phyloP scores from a whole-genome alignment of 2,329 filamentous ascomycete species.

The Botrytis tulipae region DNA sequence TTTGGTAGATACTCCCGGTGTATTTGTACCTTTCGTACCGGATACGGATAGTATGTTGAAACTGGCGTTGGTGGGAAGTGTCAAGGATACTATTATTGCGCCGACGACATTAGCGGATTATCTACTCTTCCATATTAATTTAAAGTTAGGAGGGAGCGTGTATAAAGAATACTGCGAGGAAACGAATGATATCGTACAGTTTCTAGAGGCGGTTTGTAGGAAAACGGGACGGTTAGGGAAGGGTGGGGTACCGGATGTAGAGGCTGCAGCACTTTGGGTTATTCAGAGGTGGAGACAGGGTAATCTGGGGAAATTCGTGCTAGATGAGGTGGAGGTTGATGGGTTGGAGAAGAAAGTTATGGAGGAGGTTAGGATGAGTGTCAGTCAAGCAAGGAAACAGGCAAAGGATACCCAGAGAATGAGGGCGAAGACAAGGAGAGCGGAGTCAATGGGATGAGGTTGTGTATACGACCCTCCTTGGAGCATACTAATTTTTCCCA shows the following conservation, averaged over 20 bases:
- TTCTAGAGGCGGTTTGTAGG: conserved; percentile 68
- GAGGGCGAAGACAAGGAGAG: conserved; percentile 31
- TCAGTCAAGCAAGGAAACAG: conserved; percentile 67
- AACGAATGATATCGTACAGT: conserved; percentile 78
- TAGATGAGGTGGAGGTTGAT: conserved; percentile 71
- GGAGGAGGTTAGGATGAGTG: conserved; percentile 53
- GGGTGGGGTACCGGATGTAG: conserved; percentile 67
- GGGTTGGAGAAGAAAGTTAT: conserved; percentile 53
- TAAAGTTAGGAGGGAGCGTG: conserved; percentile 26
- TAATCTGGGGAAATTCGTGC: conserved; percentile 68
- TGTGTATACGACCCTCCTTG: not conserved
- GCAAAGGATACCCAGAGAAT: conserved; percentile 58
- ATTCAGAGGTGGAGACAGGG: conserved; percentile 81
- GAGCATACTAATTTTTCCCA: not conserved
- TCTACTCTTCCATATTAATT: conserved; percentile 80
- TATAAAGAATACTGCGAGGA: conserved; percentile 57
- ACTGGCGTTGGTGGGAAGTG: conserved; percentile 83
- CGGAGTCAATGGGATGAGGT: not conserved
- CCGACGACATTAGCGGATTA: conserved; percentile 83
- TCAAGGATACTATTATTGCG: conserved; percentile 84
- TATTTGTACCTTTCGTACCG: conserved; percentile 89
- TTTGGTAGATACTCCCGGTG: conserved; percentile 87
- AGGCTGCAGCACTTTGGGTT: conserved; percentile 74
- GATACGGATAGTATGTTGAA: conserved; percentile 90
- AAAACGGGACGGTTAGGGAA: conserved; percentile 74